Base-by-base conservation (phyloP, 257 asterid species). In the Primulina eburnea region DNA sequence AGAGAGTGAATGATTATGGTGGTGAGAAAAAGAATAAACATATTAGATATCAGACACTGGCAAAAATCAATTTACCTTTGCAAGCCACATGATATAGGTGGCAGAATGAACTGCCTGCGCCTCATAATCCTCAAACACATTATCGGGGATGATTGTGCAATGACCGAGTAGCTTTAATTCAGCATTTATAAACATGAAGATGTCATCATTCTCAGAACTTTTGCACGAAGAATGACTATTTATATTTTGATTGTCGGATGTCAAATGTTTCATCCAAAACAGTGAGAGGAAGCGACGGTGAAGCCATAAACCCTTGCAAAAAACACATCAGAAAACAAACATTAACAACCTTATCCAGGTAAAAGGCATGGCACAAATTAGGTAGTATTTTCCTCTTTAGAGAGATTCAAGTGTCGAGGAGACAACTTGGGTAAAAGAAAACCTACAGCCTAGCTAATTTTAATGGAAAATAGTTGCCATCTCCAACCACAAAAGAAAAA, bases 221-320 rank as follows among this genome's bases (percentile, higher is more conserved):
- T 8, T 33, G 70, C 72, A 71, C 50, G 67, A 68, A 47, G 77
- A 73, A 63, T 65, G 30, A 70, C 32, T 8, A 60, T 72, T 60
- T 62, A 26, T 53, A 57, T 67, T 67, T 56, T 67, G 64, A 40
- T 55, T 73, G 64, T 62, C 62, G 1, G 52, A 33, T 14, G 80
- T 76, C 57, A 84, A 77, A 76, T 85, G 83, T 67, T 84, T 86
- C 81, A 85, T 65, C 97, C 96, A 89, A 59, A 71, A 65, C n/a
- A 87, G 77, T 56, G 96, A 83, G 73, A 94, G 86, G 80, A 93
- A 89, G 76, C 99, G 99, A 0, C 97, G 97, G 71, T 93, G 95
- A 70, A 93, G 96, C 99, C 99, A 90, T 60, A 93, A 52, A 70
- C 97, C 95, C 96, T 91, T 75, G 76, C 73, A 73, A 40, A 65